Base-by-base conservation (phyloP, 2,329 filamentous ascomycete species). In the Eurotiales sp. region DNA sequence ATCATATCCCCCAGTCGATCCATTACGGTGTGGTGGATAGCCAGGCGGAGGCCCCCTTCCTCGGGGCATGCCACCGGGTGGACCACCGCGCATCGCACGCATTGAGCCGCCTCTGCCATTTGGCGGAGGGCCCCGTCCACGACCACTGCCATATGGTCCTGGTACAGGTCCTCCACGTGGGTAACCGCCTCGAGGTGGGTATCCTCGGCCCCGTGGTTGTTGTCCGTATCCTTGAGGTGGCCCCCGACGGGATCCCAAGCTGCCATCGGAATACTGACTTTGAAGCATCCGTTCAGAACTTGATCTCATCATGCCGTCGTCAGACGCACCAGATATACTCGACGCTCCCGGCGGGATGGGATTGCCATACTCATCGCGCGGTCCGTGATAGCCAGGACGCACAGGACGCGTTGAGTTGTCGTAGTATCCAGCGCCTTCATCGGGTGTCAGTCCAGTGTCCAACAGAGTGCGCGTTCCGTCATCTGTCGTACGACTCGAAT, bases 131-230 rank as follows among this genome's bases (percentile, higher is more conserved):
- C 65, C 68, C 40, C 64, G 56, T 37, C 63, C 66, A 46, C 73
- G 68, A 23, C 71, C 65, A 6, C n/a, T n/a, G n/a, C 64, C 66
- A 39, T 51, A 51, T 8, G 43, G 43, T 21, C 43, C 66, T 8
- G 64, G 66, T 39, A 8, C 17, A 2, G 48, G 48, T 36, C 36
- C 52, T 43, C 48, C 27, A 42, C 64, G 56, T 40, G 61, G 66
- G 46, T 74, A 68, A 8, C 64, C 66, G 34, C 70, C 71, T 12
- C 71, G 66, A 27, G 72, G 72, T 15, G 41, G 47, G 27, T 50
- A 51, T 58, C 81, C 83, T 61, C 85, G 76, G 21, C 82, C 80
- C 51, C 80, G 78, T 8, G 75, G 70, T 3, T 22, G 21, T 8
- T 52, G 45, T 34, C 68, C 74, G 55, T 77, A 80, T 11, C 72